These are phyloP conservation scores for Conticribra guillardii DNA, from an alignment of 108 stramenopile genomes.

Conservation along the genomic window DNA sequence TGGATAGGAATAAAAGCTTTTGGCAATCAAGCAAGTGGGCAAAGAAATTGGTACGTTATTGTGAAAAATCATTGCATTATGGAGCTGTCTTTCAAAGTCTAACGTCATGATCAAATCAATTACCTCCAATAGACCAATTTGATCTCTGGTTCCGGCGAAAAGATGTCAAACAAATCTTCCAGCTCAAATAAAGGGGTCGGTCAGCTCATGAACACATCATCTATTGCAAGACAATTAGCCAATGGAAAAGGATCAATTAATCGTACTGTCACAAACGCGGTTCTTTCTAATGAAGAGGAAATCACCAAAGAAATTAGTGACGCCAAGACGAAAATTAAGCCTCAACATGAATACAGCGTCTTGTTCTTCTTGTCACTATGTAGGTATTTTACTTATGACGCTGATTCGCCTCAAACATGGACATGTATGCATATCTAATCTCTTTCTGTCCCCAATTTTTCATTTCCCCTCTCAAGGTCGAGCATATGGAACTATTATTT, in stretches of 20 bases:
- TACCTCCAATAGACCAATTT: conserved; percentile 5
- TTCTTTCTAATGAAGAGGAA: conserved; percentile 24
- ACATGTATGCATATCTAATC: too few relatives aligned
- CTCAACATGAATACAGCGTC: conserved; percentile 44
- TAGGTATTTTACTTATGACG: background rate
- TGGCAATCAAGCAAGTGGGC: conserved; percentile 88
- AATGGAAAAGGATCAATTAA: conserved; percentile 43
- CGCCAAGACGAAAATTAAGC: conserved; percentile 10
- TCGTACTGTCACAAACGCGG: conserved; percentile 21
- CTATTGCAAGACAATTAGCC: conserved; percentile 68
- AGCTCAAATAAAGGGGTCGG: conserved; percentile 33
- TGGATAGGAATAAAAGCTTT: conserved; percentile 71
- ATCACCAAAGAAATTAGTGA: conserved; percentile 5
- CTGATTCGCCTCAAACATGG: too few relatives aligned
- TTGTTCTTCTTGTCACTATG: conserved; percentile 41
- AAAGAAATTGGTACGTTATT: conserved; percentile 51
- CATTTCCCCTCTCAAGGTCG: conserved; percentile 39
- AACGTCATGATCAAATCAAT: too few relatives aligned
- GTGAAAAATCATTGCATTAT: background rate
- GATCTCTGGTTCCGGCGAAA: conserved; percentile 32
- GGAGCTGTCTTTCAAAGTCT: too few relatives aligned
- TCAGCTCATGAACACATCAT: conserved; percentile 65
- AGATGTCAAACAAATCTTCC: conserved; percentile 23
- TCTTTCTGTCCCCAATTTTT: conserved; percentile 30
- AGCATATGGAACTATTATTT: conserved; percentile 74